Evolutionary conservation across 345 rosid species (phyloP).

Genomic region (Hirschfeldia incana): DNA sequence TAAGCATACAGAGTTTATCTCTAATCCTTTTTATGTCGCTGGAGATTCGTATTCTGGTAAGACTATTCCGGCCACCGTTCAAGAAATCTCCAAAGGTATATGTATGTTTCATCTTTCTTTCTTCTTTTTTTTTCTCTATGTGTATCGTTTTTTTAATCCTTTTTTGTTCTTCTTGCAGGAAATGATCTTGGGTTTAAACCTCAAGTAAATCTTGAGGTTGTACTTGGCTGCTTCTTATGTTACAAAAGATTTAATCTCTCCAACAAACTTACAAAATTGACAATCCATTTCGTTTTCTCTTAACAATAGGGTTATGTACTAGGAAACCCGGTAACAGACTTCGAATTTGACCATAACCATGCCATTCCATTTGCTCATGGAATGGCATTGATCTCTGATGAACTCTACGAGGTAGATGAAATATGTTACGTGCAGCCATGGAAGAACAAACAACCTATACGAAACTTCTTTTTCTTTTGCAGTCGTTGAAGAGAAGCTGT

Average conservation of each 20-base stretch:
- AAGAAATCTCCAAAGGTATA: conserved; percentile 53
- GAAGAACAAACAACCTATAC: not conserved
- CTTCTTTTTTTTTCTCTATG: not conserved
- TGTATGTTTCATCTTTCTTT: not conserved
- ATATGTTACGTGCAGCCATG: not conserved
- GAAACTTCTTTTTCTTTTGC: not conserved
- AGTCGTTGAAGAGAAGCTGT: conserved; percentile 14
- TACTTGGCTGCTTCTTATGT: not conserved
- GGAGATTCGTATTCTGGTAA: conserved; percentile 75
- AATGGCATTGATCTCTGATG: conserved; percentile 17
- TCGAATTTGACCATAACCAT: not conserved
- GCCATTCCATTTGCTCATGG: conserved; percentile 20
- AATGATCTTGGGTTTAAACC: conserved; percentile 48
- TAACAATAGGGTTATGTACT: conserved; percentile 22
- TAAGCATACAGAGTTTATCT: conserved; percentile 50
- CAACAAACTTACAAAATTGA: not conserved
- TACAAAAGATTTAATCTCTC: not conserved
- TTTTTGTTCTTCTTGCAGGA: conserved; percentile 40
- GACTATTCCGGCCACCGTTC: conserved; percentile 49
- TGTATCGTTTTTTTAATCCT: not conserved
- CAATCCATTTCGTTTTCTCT: not conserved
- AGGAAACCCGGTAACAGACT: conserved; percentile 3
- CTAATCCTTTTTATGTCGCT: conserved; percentile 49
- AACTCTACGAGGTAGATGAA: conserved; percentile 16
- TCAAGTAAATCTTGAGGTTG: conserved; percentile 53